Conservation (phyloP, 352 stramenopile genomes). For the Thalassiosira pacifica region DNA sequence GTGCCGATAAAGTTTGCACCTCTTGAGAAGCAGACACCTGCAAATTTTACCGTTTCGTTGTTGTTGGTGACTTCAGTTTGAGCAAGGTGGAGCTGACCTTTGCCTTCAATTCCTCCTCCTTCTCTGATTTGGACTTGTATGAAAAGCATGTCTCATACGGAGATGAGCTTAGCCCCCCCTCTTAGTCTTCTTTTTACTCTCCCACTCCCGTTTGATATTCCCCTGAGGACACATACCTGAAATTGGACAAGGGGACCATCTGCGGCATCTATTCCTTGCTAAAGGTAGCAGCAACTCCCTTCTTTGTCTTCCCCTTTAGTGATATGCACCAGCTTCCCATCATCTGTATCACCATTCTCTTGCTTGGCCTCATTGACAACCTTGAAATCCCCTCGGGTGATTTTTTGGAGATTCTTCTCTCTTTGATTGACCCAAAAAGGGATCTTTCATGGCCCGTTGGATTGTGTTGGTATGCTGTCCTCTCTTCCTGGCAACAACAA, state of each 20-base stretch:
- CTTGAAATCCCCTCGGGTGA: slow-evolving; percentile 30
- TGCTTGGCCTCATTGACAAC: too few relatives aligned
- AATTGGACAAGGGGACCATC: slow-evolving; percentile 17
- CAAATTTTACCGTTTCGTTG: not conserved
- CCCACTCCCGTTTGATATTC: not conserved
- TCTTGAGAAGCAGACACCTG: too few relatives aligned
- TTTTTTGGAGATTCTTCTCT: slow-evolving; percentile 56
- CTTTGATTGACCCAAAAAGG: slow-evolving; percentile 13
- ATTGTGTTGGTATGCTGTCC: slow-evolving; percentile 18
- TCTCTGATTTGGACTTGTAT: not conserved
- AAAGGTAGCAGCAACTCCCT: not conserved
- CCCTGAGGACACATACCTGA: not conserved
- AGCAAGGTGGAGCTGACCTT: too few relatives aligned
- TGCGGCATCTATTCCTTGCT: slow-evolving; percentile 12
- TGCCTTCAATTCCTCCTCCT: not conserved
- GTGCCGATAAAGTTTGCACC: too few relatives aligned
- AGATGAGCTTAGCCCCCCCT: slow-evolving; percentile 5
- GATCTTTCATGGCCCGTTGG: slow-evolving; percentile 54
- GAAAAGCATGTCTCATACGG: too few relatives aligned
- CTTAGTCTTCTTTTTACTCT: slow-evolving; percentile 1
- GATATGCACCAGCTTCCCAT: too few relatives aligned
- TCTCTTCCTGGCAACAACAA: not conserved
- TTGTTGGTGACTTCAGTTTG: too few relatives aligned
- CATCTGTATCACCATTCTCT: too few relatives aligned
- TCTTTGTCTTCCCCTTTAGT: too few relatives aligned